Evolutionary conservation across 2,329 filamentous ascomycete genomes (phyloP).

Genomic region (Grosmannia serpens): DNA sequence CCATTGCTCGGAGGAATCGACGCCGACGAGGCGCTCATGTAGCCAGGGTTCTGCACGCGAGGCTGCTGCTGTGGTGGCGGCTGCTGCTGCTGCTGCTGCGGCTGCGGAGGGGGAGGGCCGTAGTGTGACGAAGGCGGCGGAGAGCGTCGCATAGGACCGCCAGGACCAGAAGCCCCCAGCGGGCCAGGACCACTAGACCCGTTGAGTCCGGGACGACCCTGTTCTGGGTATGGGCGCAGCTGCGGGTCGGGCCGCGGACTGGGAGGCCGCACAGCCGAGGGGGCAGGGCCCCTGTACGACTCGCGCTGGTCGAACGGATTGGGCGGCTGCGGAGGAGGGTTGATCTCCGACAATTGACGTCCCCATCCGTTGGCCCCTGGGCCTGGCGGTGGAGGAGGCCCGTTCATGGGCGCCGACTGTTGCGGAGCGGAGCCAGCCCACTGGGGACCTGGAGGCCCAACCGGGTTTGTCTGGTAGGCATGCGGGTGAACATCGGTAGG

Average conservation of each 20-base stretch:
- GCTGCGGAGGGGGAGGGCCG: slow-evolving; percentile 39
- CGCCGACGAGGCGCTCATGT: slow-evolving; percentile 38
- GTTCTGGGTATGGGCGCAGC: slow-evolving; percentile 59
- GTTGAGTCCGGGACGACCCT: slow-evolving; percentile 34
- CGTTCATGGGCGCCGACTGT: slow-evolving; percentile 27
- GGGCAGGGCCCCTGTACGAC: slow-evolving; percentile 45
- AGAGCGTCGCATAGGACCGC: slow-evolving; percentile 34
- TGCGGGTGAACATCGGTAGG: slow-evolving; percentile 95
- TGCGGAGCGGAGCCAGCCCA: slow-evolving; percentile 65
- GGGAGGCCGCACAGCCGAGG: slow-evolving; percentile 56
- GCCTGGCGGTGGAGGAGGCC: slow-evolving; percentile 47
- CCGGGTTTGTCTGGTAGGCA: slow-evolving; percentile 77
- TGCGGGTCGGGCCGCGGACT: slow-evolving; percentile 66
- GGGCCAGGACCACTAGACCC: slow-evolving; percentile 18
- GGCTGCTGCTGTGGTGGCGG: slow-evolving; percentile 41
- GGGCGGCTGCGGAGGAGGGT: slow-evolving; percentile 59
- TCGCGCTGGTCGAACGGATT: slow-evolving; percentile 77
- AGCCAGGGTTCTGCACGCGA: slow-evolving; percentile 49
- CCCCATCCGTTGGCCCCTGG: slow-evolving; percentile 45
- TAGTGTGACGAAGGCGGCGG: slow-evolving; percentile 42
- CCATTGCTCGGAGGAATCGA: slow-evolving; percentile 27
- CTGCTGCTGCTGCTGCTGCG: slow-evolving; percentile 27
- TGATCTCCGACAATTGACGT: slow-evolving; percentile 71
- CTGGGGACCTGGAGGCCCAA: slow-evolving; percentile 74
- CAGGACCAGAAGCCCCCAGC: slow-evolving; percentile 52